Evolutionary conservation across 345 rosid genomes (phyloP).

Genomic region (Citrus hindsii): DNA sequence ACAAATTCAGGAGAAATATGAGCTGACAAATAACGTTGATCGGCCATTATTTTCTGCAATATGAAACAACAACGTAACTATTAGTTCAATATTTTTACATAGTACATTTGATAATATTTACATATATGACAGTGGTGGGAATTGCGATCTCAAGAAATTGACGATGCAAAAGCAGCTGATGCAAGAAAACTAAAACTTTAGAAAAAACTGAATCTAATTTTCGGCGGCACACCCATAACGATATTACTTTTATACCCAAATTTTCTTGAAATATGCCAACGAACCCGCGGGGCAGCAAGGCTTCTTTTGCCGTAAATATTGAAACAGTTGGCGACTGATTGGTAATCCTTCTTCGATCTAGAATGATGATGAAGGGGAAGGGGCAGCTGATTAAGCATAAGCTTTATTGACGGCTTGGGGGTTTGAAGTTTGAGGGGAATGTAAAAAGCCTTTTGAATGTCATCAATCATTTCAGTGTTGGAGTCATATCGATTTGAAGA

Average conservation of each 20-base stretch:
- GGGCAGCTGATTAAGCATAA: not conserved
- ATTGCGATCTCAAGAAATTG: no score
- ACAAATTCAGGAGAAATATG: no score
- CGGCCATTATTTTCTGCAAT: no score
- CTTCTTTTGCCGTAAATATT: not conserved
- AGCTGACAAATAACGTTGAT: no score
- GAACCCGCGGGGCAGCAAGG: not conserved
- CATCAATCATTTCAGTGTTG: slow-evolving; percentile 29
- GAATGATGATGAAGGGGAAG: not conserved
- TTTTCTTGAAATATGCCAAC: not conserved
- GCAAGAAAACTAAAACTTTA: not conserved
- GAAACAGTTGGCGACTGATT: not conserved
- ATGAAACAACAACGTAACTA: no score
- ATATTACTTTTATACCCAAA: not conserved
- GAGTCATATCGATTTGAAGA: slow-evolving; percentile 46
- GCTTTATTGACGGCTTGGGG: not conserved
- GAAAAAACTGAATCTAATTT: slow-evolving; percentile 14
- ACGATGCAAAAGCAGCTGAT: no score
- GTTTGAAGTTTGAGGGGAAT: slow-evolving; percentile 28
- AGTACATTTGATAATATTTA: no score
- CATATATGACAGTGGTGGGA: no score
- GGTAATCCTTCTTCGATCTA: not conserved
- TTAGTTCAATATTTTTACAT: no score
- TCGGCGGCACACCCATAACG: not conserved
- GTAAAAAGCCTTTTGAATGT: slow-evolving; percentile 53